phyloP scores from a whole-genome alignment of 768 basidiomycete genomes.

The Pleurotus tuoliensis region DNA sequence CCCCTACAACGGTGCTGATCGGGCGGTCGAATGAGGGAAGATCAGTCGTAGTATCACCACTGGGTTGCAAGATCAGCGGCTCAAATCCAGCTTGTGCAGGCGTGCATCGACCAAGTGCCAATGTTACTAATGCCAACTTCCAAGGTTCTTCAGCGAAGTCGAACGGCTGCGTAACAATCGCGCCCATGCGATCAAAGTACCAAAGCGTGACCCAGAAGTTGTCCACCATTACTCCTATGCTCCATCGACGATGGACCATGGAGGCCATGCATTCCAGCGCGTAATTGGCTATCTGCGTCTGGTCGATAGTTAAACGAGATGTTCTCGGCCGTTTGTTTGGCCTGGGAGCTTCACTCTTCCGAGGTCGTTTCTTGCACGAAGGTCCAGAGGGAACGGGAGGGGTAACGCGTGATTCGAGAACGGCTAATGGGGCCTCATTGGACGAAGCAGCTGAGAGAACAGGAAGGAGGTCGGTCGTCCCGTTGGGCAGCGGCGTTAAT shows the following conservation, averaged over 20 bases:
- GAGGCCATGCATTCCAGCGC: neutral
- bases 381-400: neutral
- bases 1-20: neutral
- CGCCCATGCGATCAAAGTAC: constrained; percentile 2
- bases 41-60: neutral
- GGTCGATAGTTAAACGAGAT: neutral
- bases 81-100: neutral
- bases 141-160: neutral
- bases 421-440: neutral
- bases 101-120: neutral
- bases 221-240: neutral
- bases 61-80: neutral
- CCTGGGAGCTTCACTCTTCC: neutral
- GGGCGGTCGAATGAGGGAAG: neutral
- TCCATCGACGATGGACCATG: neutral
- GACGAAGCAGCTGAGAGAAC: neutral
- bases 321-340: neutral
- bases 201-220: neutral
- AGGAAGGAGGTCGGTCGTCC: neutral
- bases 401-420: too few species aligned
- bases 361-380: neutral
- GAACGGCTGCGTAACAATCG: neutral
- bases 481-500: too few species aligned
- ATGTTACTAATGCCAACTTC: neutral
- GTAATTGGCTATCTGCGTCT: neutral